Evolutionary conservation across 805 yeast species (phyloP).

Genomic region (Candida methanosorbosa): DNA sequence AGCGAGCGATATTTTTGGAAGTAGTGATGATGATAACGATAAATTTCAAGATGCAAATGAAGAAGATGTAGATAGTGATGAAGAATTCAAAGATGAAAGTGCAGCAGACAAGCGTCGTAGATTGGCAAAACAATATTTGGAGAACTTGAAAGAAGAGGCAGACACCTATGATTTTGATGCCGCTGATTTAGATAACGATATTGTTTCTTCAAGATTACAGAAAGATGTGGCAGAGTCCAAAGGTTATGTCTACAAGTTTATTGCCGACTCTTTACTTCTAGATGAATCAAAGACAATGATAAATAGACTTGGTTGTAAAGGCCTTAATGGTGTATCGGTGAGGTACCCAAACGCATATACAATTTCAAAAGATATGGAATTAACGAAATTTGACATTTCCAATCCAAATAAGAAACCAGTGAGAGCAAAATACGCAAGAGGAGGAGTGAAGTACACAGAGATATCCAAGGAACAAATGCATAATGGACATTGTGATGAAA

Average conservation of each 20-base stretch:
- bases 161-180: constrained; percentile 66
- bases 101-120: constrained; percentile 93
- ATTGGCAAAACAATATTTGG: constrained; percentile 86
- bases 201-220: constrained; percentile 69
- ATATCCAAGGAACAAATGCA: constrained; percentile 39
- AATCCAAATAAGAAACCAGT: constrained; percentile 50
- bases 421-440: constrained; percentile 55
- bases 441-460: constrained; percentile 42
- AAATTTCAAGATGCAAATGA: constrained; percentile 21
- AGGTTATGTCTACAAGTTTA: constrained; percentile 70
- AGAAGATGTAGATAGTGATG: constrained; percentile 40
- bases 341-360: constrained; percentile 61
- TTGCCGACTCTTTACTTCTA: constrained; percentile 40
- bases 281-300: constrained; percentile 33
- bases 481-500: constrained; percentile 72
- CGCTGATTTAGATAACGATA: constrained; percentile 81
- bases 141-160: constrained; percentile 59
- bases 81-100: constrained; percentile 64
- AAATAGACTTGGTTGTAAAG: constrained; percentile 54
- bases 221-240: constrained; percentile 85
- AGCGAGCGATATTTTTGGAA: constrained; percentile 19
- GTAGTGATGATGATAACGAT: constrained; percentile 14
- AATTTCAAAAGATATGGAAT: constrained; percentile 70
- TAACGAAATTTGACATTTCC: constrained; percentile 73
- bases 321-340: constrained; percentile 48